Percentiles rank a stretch among this genome's conserved stretches.
Evolutionary conservation across 768 basidiomycete species (phyloP).

Genomic region (Xerocomus potaroensis): DNA sequence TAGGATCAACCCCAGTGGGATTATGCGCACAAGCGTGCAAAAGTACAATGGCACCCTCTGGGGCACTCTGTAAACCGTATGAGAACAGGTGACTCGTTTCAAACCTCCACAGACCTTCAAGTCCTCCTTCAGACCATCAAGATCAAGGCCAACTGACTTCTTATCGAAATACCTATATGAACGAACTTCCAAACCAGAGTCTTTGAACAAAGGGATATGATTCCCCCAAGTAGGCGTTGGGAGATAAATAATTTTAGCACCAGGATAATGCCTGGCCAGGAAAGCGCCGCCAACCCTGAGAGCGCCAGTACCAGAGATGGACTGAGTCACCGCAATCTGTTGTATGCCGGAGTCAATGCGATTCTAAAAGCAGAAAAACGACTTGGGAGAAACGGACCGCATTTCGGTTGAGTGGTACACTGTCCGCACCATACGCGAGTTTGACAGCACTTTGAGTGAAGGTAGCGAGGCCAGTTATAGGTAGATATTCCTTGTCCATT

Average conservation of each 20-base stretch:
- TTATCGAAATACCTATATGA: slow-evolving; percentile 94
- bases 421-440: slow-evolving; percentile 87
- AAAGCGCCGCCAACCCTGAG: slow-evolving; percentile 94
- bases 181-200: slow-evolving; percentile 92
- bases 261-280: slow-evolving; percentile 82
- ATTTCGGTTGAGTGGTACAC: slow-evolving; percentile 63
- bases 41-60: slow-evolving; percentile 79
- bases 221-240: slow-evolving; percentile 97
- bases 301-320: slow-evolving; percentile 97
- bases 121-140: slow-evolving; percentile 85
- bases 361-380: neutral
- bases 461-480: slow-evolving; percentile 85
- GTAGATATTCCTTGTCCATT: slow-evolving; percentile 93
- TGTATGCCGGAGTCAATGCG: neutral
- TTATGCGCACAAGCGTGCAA: slow-evolving; percentile 99
- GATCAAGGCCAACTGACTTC: slow-evolving; percentile 87
- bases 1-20: slow-evolving; percentile 97
- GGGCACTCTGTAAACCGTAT: slow-evolving; percentile 46
- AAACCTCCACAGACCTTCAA: slow-evolving; percentile 55
- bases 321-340: slow-evolving; percentile 84
- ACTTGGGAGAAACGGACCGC: slow-evolving; percentile 49
- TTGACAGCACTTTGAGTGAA: slow-evolving; percentile 86
- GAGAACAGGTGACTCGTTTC: slow-evolving; percentile 5
- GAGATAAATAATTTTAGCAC: slow-evolving; percentile 84
- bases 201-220: slow-evolving; percentile 89